Base-by-base conservation (phyloP, 108 stramenopile species). In the Skeletonema grethae region DNA sequence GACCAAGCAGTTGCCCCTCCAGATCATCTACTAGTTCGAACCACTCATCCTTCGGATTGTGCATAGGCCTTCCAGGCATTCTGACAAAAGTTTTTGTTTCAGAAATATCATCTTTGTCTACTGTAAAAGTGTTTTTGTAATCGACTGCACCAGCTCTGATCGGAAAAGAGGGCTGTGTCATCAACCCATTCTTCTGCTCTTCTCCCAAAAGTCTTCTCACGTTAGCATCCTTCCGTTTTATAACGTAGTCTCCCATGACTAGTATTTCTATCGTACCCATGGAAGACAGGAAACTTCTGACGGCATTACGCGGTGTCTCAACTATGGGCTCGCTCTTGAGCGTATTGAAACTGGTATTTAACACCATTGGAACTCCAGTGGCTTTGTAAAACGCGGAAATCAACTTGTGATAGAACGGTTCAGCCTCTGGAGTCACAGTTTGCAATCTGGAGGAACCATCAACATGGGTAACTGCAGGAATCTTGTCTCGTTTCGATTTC, bases 291-390 rank as follows among this genome's bases (percentile, higher is more conserved):
- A 94, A 96, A 58, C 92, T 94, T 24, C 87, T 79, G 30, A 96
- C 87, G 6, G 91, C 96, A 71, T 96, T 86, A 15, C 67, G 35
- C 15, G 98, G 97, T 22, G 82, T 94, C 70, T 98, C 96, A 11
- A 97, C 97, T 57, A 98, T 97, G 8, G 98, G 98, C 65, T 97
- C 96, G 13, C 88, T 81, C 36, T 88, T 90, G 8, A 94, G 67
- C 7, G 93, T 93, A 72, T 97, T 98, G 92, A 98, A 97, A 28
- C 88, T 90, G 9, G 98, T 98, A 61, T 98, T 97, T 41, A 98
- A 81, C 4, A 98, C 91, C 93, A 98, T 93, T 11, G 98, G 97
- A 0, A 97, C 90, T 16, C 97, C 98, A 0, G 97, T 97, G 15
- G 82, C 35, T 43, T 86, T 72, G 63, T 73, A 90, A 78, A 97